Conservation (phyloP, 257 asterid species). For the Solanum pinnatisectum region DNA sequence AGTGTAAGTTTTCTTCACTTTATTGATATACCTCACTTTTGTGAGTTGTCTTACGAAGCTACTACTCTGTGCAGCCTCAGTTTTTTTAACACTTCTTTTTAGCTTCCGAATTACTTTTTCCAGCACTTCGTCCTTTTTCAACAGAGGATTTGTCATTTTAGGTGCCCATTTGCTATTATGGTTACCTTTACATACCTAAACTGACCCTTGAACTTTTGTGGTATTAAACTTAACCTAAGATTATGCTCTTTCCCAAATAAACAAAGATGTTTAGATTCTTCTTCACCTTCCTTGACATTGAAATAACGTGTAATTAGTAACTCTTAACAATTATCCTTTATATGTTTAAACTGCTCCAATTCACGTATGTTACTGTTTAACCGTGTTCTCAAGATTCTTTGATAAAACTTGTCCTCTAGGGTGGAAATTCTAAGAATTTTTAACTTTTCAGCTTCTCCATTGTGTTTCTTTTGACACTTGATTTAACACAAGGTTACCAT, state of each 20-base stretch:
- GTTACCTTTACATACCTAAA: neutral
- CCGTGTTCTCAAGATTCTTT: neutral
- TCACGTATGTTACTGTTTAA: neutral
- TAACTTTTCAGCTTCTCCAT: neutral
- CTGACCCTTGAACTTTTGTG: too few species aligned
- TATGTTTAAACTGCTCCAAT: neutral
- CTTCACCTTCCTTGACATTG: neutral
- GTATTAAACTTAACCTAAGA: neutral
- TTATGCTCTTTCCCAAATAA: neutral
- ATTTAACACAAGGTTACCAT: neutral
- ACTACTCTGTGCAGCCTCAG: neutral
- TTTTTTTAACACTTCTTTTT: neutral
- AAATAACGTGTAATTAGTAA: neutral
- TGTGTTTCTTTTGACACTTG: neutral
- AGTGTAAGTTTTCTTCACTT: constrained; percentile 29
- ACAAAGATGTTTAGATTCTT: neutral
- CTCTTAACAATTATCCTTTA: neutral
- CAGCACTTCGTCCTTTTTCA: neutral
- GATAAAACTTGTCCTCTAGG: neutral
- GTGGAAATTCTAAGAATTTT: neutral
- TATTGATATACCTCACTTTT: neutral
- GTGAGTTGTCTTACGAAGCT: neutral
- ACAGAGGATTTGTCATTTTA: neutral
- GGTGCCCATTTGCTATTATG: neutral
- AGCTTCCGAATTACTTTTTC: neutral